A percentile compares a stretch with the other conserved stretches of the same genome.
Evolutionary conservation across 2,329 filamentous ascomycete species (phyloP).

Genomic region (Phyllosticta citriasiana): DNA sequence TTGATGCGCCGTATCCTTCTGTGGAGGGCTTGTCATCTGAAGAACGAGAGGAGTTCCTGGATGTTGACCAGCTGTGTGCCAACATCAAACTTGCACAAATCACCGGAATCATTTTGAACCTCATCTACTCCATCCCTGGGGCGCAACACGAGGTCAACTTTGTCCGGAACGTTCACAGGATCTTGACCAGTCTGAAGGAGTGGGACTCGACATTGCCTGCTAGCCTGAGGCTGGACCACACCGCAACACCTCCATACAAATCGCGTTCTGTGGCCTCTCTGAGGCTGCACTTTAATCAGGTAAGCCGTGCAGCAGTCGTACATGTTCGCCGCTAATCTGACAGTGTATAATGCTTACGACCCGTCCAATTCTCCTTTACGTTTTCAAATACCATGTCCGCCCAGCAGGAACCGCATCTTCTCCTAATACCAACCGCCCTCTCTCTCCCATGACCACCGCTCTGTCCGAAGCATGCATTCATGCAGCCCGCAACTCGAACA

Average conservation of each 20-base stretch:
- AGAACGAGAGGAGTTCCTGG: constrained; percentile 28
- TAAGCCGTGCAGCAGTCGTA: neutral
- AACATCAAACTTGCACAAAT: constrained; percentile 30
- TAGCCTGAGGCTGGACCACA: constrained; percentile 24
- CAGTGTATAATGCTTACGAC: constrained; percentile 32
- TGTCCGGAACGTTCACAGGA: constrained; percentile 30
- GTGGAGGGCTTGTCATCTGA: constrained; percentile 20
- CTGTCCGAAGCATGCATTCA: constrained; percentile 23
- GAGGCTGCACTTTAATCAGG: constrained; percentile 9
- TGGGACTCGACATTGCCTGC: constrained; percentile 30
- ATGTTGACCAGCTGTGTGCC: constrained; percentile 27
- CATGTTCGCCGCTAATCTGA: neutral
- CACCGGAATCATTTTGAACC: constrained; percentile 25
- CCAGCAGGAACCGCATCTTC: constrained; percentile 5
- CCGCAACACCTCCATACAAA: constrained; percentile 16
- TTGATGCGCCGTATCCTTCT: constrained; percentile 31
- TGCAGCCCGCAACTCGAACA: constrained; percentile 17
- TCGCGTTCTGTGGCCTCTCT: constrained; percentile 6
- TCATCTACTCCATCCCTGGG: constrained; percentile 16
- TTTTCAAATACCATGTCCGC: constrained; percentile 20
- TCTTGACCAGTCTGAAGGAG: constrained; percentile 28
- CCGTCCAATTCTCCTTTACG: constrained; percentile 29
- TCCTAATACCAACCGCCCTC: constrained; percentile 10
- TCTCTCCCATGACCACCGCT: constrained; percentile 21
- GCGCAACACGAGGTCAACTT: constrained; percentile 12